phyloP scores from a whole-genome alignment of 805 yeast species.

The Debaryomyces prosopidis region DNA sequence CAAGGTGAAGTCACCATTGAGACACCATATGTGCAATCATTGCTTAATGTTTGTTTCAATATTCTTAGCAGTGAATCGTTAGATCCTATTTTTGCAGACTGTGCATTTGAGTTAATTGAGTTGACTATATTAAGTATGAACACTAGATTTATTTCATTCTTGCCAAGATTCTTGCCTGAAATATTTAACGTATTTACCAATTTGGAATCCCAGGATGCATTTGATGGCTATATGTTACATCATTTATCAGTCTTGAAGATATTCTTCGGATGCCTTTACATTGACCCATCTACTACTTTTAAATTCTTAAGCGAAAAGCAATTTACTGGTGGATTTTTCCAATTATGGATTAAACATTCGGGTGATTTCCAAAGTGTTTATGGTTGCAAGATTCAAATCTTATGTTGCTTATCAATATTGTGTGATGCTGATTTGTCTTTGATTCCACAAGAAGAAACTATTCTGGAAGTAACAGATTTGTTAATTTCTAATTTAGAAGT shows the following conservation, averaged over 20 bases:
- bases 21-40: slow-evolving; percentile 37
- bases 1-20: slow-evolving; percentile 35
- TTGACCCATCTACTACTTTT: slow-evolving; percentile 38
- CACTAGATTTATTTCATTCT: slow-evolving; percentile 29
- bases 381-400: slow-evolving; percentile 54
- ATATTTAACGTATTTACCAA: slow-evolving; percentile 34
- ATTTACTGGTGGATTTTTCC: slow-evolving; percentile 38
- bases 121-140: slow-evolving; percentile 32
- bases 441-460: slow-evolving; percentile 31
- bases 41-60: slow-evolving; percentile 36
- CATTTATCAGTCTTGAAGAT: slow-evolving; percentile 44
- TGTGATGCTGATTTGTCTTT: slow-evolving; percentile 28
- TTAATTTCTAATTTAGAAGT: slow-evolving; percentile 42
- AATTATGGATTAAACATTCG: slow-evolving; percentile 50
- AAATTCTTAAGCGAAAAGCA: slow-evolving; percentile 38
- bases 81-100: slow-evolving; percentile 42
- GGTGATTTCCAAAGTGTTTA: slow-evolving; percentile 52
- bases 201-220: slow-evolving; percentile 38
- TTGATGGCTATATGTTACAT: slow-evolving; percentile 46
- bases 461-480: slow-evolving; percentile 39
- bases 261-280: slow-evolving; percentile 39
- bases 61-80: slow-evolving; percentile 31
- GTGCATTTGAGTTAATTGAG: slow-evolving; percentile 40
- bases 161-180: slow-evolving; percentile 34
- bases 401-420: slow-evolving; percentile 44